Percentiles rank a stretch among this genome's conserved stretches.
Conservation (phyloP, 108 stramenopile species). For the Seminavis robusta region DNA sequence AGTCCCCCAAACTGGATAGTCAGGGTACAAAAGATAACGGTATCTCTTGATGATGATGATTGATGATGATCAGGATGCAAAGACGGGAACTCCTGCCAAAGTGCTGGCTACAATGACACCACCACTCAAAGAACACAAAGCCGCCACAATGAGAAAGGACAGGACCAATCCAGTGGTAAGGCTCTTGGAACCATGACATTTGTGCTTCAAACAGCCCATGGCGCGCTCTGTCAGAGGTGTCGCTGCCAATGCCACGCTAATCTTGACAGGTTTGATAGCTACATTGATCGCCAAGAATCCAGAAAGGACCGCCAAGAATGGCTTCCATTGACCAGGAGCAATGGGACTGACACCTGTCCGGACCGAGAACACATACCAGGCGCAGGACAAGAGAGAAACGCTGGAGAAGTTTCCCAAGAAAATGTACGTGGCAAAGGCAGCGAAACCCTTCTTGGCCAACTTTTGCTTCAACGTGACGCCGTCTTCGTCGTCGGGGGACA, state of each 20-base stretch:
- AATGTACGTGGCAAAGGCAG: constrained; percentile 81
- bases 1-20: no score
- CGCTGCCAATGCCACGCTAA: constrained; percentile 42
- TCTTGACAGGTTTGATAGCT: constrained; percentile 55
- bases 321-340: constrained; percentile 74
- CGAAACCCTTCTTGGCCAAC: constrained; percentile 75
- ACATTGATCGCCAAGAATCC: constrained; percentile 60
- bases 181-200: constrained; percentile 10
- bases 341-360: constrained; percentile 73
- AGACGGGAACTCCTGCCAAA: constrained; percentile 26
- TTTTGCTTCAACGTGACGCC: no score
- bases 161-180: constrained; percentile 6
- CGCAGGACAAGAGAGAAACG: constrained; percentile 64
- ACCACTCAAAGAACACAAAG: constrained; percentile 2
- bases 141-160: constrained; percentile 4
- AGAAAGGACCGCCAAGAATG: constrained; percentile 70
- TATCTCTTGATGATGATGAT: no score
- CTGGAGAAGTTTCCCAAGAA: constrained; percentile 81
- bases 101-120: constrained; percentile 23
- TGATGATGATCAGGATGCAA: not conserved
- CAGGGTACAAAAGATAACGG: no score
- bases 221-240: constrained; percentile 15
- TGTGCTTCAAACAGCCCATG: constrained; percentile 10
- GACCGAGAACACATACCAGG: constrained; percentile 68
- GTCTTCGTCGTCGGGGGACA: no score